phyloP scores from a whole-genome alignment of 2,329 filamentous ascomycete species.

The Pseudogymnoascus pannorum region DNA sequence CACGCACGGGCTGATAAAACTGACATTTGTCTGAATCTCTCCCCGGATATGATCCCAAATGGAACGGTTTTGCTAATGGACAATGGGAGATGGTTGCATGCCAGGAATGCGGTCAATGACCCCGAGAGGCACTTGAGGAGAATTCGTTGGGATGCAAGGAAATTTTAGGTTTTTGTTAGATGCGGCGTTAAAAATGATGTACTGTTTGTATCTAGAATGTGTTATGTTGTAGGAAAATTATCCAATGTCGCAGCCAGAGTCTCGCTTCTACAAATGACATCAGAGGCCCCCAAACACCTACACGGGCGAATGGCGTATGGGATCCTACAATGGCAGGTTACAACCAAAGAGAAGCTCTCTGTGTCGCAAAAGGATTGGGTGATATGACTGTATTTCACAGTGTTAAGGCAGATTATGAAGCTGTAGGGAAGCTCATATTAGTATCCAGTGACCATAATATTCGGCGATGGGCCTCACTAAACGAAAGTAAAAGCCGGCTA shows the following conservation, averaged over 20 bases:
- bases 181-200: neutral
- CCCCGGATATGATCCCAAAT: slow-evolving; percentile 21
- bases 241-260: neutral
- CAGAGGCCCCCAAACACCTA: neutral
- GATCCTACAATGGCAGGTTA: neutral
- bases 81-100: slow-evolving; percentile 32
- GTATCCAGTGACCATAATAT: neutral
- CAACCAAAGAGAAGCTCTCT: neutral
- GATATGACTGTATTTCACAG: neutral
- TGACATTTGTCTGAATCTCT: slow-evolving; percentile 21
- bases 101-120: slow-evolving; percentile 30
- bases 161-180: slow-evolving; percentile 16
- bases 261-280: neutral
- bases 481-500: neutral
- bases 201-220: too few species aligned
- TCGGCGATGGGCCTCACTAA: neutral
- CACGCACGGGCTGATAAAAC: slow-evolving; percentile 13
- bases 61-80: slow-evolving; percentile 31
- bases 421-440: neutral
- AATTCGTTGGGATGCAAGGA: slow-evolving; percentile 30
- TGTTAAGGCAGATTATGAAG: neutral
- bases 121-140: slow-evolving; percentile 30
- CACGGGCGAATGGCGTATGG: neutral
- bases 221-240: too few species aligned
- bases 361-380: neutral